These are phyloP conservation scores for Penicillium sp. DNA, from an alignment of 2,329 filamentous ascomycete genomes.

Conservation along the genomic window DNA sequence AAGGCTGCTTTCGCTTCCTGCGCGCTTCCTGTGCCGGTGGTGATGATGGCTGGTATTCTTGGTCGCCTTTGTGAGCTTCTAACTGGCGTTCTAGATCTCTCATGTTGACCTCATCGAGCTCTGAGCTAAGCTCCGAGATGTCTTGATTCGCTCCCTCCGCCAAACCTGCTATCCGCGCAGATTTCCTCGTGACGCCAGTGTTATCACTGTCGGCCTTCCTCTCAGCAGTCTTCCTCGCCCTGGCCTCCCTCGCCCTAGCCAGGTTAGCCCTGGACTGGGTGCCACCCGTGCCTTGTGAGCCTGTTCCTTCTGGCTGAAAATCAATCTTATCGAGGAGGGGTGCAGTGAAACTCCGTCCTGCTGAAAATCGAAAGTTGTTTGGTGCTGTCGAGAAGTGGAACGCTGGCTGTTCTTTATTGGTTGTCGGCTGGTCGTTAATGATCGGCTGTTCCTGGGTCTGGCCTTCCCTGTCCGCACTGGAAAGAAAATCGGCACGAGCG, in stretches of 20 bases:
- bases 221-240: background rate
- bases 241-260: background rate
- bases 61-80: background rate
- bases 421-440: no score
- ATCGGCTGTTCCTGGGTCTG: background rate
- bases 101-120: background rate
- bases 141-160: background rate
- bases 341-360: background rate
- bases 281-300: background rate
- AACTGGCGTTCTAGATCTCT: background rate
- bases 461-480: no score
- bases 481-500: no score
- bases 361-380: no score
- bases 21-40: background rate
- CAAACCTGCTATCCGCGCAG: no score
- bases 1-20: no score
- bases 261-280: background rate
- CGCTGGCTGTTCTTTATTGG: background rate
- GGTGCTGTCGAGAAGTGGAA: background rate
- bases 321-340: background rate
- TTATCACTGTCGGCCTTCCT: background rate
- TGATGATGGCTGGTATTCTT: constrained; percentile 4
- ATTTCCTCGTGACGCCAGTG: background rate
- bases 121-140: background rate
- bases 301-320: background rate